A percentile compares a stretch with the other conserved stretches of the same genome.
Conservation (phyloP, 805 yeast genomes). For the Candida montana region DNA sequence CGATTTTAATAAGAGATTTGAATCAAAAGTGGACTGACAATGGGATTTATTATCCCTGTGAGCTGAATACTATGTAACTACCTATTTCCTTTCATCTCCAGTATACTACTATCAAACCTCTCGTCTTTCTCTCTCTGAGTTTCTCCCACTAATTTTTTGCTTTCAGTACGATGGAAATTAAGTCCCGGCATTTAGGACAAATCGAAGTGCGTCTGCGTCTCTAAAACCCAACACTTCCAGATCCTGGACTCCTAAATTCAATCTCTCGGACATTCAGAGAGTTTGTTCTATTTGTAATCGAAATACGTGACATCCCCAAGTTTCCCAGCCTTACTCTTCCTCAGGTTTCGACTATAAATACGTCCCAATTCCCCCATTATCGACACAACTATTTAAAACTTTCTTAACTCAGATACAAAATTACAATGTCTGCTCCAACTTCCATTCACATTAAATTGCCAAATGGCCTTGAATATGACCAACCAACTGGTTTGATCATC, state of each 20-base stretch:
- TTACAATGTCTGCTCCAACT: conserved; percentile 8
- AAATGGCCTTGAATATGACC: conserved; percentile 60
- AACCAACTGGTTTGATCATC: conserved; percentile 87
- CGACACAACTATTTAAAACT: not conserved
- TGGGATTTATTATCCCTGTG: too few species aligned
- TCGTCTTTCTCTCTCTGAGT: too few species aligned
- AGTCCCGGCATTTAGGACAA: not conserved
- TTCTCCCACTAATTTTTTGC: too few species aligned
- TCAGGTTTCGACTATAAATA: not conserved
- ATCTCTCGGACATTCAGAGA: not conserved
- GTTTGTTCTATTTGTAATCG: not conserved
- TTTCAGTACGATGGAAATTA: too few species aligned
- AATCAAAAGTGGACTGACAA: too few species aligned
- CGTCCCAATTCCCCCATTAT: not conserved
- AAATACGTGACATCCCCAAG: not conserved
- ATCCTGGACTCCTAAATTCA: not conserved
- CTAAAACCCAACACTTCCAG: conserved; percentile 1
- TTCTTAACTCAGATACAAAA: not conserved
- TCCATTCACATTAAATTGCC: conserved; percentile 50
- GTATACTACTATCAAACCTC: too few species aligned
- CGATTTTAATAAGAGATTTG: too few species aligned
- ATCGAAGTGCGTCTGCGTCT: not conserved
- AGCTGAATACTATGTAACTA: too few species aligned
- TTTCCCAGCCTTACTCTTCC: not conserved
- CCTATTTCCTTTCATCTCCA: too few species aligned